Evolutionary conservation across 805 yeast species (phyloP).

Genomic region (Saturnispora bothae): DNA sequence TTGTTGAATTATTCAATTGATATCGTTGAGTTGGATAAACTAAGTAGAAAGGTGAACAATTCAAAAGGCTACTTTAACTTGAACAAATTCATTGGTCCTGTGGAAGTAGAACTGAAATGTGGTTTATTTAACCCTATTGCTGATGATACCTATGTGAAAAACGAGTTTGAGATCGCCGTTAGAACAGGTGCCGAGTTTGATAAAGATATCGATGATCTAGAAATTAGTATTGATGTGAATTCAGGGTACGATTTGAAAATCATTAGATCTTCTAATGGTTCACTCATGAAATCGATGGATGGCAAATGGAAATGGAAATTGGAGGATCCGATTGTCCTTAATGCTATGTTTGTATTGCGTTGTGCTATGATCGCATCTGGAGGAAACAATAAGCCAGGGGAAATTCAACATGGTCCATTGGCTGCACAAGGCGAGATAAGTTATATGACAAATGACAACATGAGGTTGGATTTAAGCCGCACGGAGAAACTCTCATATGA

Average conservation of each 20-base stretch:
- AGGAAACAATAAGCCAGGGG: not conserved
- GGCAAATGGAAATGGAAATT: slow-evolving; percentile 16
- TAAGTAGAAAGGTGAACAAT: slow-evolving; percentile 5
- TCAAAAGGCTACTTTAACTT: slow-evolving; percentile 11
- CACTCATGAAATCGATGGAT: slow-evolving; percentile 5
- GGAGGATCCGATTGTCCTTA: slow-evolving; percentile 10
- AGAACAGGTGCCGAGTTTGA: slow-evolving; percentile 8
- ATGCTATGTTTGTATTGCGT: slow-evolving; percentile 11
- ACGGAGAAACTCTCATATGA: not conserved
- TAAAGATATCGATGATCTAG: slow-evolving; percentile 37
- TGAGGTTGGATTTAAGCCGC: no score
- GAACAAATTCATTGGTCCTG: slow-evolving; percentile 37
- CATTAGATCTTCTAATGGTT: slow-evolving; percentile 10
- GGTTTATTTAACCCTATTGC: slow-evolving; percentile 37
- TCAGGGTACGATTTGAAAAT: slow-evolving; percentile 8
- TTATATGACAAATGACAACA: not conserved
- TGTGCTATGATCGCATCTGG: slow-evolving; percentile 6
- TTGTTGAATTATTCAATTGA: slow-evolving; percentile 58
- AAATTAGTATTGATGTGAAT: slow-evolving; percentile 28
- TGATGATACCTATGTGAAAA: slow-evolving; percentile 15
- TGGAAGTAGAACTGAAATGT: slow-evolving; percentile 41
- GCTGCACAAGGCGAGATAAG: not conserved
- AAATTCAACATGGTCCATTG: not conserved
- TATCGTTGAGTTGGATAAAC: slow-evolving; percentile 23
- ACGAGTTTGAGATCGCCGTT: slow-evolving; percentile 49